Conservation (phyloP, 768 basidiomycete species). For the Suillus brevipes region DNA sequence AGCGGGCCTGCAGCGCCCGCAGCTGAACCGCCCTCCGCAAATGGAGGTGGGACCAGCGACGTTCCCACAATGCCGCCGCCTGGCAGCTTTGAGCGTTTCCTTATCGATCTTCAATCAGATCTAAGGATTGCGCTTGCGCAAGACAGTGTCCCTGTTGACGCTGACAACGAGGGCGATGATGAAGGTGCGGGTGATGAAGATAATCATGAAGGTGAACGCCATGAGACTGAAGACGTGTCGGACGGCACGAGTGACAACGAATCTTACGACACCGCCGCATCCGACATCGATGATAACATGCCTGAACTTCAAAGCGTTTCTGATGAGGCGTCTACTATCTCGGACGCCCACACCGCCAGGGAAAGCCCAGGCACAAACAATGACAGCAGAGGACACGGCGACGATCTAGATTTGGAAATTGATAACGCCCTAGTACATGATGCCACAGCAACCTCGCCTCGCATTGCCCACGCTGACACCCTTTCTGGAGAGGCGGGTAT, state of each 20-base stretch:
- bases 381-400: background rate
- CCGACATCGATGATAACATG: slow-evolving; percentile 25
- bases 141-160: slow-evolving; percentile 18
- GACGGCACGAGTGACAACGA: slow-evolving; percentile 5
- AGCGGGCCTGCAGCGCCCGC: slow-evolving; percentile 11
- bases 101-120: slow-evolving; percentile 76
- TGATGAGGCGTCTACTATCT: slow-evolving; percentile 23
- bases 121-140: slow-evolving; percentile 61
- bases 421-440: background rate
- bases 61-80: slow-evolving; percentile 41
- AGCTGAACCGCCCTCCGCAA: background rate
- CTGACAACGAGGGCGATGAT: slow-evolving; percentile 12
- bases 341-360: slow-evolving; percentile 21
- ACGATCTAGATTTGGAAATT: background rate
- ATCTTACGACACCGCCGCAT: slow-evolving; percentile 6
- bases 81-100: slow-evolving; percentile 79
- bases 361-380: slow-evolving; percentile 1
- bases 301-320: slow-evolving; percentile 37
- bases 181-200: slow-evolving; percentile 18
- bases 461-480: slow-evolving; percentile 4
- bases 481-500: slow-evolving; percentile 3
- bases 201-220: slow-evolving; percentile 15
- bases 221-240: background rate
- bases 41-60: slow-evolving; percentile 10
- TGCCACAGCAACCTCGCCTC: slow-evolving; percentile 7